phyloP scores from a whole-genome alignment of 768 basidiomycete genomes.

The Lactarius deliciosus region DNA sequence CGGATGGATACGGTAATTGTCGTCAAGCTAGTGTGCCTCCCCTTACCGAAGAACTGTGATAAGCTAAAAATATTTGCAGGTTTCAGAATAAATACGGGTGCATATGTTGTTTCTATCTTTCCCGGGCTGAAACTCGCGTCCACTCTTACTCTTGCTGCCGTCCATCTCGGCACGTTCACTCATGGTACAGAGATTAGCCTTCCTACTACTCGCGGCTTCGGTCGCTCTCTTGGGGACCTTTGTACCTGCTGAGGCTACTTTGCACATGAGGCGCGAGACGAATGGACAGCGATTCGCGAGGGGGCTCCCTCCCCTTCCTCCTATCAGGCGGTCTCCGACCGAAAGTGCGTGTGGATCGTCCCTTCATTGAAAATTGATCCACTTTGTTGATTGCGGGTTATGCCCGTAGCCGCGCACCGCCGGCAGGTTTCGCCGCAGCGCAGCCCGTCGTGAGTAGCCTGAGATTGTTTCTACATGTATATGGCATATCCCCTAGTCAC shows the following conservation, averaged over 20 bases:
- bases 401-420: neutral
- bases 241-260: neutral
- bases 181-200: slow-evolving; percentile 9
- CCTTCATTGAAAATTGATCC: neutral
- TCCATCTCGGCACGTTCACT: neutral
- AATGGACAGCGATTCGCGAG: slow-evolving; percentile 16
- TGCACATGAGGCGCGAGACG: neutral
- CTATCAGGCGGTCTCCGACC: neutral
- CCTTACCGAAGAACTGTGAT: too few species aligned
- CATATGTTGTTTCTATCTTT: too few species aligned
- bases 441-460: neutral
- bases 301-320: slow-evolving; percentile 7
- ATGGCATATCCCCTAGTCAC: neutral
- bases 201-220: neutral
- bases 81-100: too few species aligned
- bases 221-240: neutral
- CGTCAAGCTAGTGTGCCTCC: too few species aligned
- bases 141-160: neutral
- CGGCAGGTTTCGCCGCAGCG: too few species aligned
- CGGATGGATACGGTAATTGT: too few species aligned
- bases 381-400: neutral
- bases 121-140: too few species aligned
- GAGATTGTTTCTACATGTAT: neutral
- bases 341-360: neutral
- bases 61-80: too few species aligned